A percentile compares a stretch with the other conserved stretches of the same genome.
These are phyloP conservation scores for Quercus tomentella DNA, from an alignment of 331 rosid species.

Conservation along the genomic window DNA sequence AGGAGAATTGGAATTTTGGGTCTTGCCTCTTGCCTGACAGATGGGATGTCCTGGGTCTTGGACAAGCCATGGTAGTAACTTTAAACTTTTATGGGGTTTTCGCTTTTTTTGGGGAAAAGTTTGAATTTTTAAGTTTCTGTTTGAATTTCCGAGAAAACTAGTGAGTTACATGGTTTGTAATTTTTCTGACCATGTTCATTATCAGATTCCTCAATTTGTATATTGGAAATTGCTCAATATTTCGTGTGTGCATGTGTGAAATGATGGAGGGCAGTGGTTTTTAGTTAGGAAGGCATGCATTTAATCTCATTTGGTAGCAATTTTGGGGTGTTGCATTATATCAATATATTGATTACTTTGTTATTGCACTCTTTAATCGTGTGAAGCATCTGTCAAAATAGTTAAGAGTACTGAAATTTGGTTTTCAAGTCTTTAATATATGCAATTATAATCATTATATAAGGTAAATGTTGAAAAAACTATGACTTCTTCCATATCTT, in stretches of 20 bases:
- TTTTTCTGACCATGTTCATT: not conserved
- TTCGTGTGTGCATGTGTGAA: not conserved
- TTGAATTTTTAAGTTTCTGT: not conserved
- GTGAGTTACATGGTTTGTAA: not conserved
- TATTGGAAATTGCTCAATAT: not conserved
- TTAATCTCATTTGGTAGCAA: not conserved
- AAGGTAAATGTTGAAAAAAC: not conserved
- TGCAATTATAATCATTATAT: not conserved
- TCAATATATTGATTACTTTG: not conserved
- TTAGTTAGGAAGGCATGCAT: not conserved
- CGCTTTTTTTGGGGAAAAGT: not conserved
- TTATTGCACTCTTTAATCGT: not conserved
- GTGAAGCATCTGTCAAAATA: not conserved
- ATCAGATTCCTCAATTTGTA: not conserved
- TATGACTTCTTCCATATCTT: not conserved
- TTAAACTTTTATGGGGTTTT: not conserved
- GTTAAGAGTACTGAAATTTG: not conserved
- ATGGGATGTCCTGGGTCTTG: conserved; percentile 96
- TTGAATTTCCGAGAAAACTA: not conserved
- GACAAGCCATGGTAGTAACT: conserved; percentile 89
- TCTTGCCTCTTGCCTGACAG: conserved; percentile 55
- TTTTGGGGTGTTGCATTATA: not conserved
- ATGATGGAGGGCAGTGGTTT: not conserved
- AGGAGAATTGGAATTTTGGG: conserved; percentile 17
- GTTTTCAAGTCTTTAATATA: not conserved